Evolutionary conservation across 768 basidiomycete species (phyloP).

Genomic region (Calocera cornea): DNA sequence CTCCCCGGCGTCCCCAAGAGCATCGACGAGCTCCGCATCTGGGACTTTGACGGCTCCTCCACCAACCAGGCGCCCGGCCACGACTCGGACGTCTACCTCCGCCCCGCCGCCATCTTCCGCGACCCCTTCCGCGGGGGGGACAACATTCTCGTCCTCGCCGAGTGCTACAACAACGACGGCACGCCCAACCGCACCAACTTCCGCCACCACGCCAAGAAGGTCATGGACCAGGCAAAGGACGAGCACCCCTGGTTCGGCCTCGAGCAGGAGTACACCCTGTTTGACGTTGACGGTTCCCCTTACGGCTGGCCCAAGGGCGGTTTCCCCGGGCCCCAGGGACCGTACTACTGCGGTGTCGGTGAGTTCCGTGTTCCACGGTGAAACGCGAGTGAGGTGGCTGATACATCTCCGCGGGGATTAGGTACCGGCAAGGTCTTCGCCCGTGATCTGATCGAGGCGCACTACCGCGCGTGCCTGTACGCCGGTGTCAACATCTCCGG

Average conservation of each 20-base stretch:
- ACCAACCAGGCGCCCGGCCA: conserved; percentile 92
- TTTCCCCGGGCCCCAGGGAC: conserved; percentile 98
- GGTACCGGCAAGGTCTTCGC: conserved; percentile 96
- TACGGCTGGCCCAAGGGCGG: conserved; percentile 98
- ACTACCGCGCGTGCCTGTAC: conserved; percentile 94
- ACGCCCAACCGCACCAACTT: conserved; percentile 94
- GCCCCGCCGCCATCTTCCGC: conserved; percentile 92
- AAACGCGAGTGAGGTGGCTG: not conserved
- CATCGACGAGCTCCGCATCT: conserved; percentile 83
- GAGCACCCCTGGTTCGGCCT: conserved; percentile 88
- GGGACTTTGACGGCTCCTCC: conserved; percentile 98
- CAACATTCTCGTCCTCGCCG: conserved; percentile 94
- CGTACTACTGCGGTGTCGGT: conserved; percentile 99
- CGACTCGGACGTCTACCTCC: conserved; percentile 97
- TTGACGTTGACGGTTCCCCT: conserved; percentile 80
- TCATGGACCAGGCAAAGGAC: conserved; percentile 84
- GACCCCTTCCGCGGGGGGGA: conserved; percentile 98
- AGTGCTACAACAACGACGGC: conserved; percentile 97
- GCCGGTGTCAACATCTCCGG: conserved; percentile 95
- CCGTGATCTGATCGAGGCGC: conserved; percentile 96
- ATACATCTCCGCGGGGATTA: conserved; percentile 20
- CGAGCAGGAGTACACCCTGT: conserved; percentile 98
- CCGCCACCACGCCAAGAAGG: conserved; percentile 86
- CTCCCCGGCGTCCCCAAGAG: conserved; percentile 73
- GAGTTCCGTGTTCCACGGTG: conserved; percentile 20